Evolutionary conservation across 2,329 filamentous ascomycete genomes (phyloP).

Genomic region (Xylaria sp.): DNA sequence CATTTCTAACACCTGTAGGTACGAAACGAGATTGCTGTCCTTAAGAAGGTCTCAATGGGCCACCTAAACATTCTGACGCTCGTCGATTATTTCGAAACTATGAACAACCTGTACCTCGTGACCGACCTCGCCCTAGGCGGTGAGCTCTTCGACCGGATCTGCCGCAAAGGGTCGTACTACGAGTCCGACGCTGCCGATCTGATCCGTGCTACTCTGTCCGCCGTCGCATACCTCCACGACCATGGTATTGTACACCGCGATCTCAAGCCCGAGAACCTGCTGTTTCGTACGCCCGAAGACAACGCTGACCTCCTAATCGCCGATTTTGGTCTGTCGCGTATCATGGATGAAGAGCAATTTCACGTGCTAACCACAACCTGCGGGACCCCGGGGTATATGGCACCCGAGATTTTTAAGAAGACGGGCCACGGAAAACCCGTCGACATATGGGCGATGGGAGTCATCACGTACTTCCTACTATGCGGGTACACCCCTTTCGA

Average conservation of each 20-base stretch:
- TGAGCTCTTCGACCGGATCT: constrained; percentile 98
- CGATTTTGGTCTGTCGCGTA: constrained; percentile 93
- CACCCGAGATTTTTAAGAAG: constrained; percentile 99
- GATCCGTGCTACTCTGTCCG: constrained; percentile 92
- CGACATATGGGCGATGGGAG: constrained; percentile 97
- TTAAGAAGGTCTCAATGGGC: constrained; percentile 98
- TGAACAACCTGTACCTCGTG: constrained; percentile 99
- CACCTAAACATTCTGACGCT: constrained; percentile 98
- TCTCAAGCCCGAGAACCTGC: constrained; percentile 94
- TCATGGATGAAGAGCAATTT: constrained; percentile 99
- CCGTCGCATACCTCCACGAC: constrained; percentile 98
- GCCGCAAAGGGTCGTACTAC: constrained; percentile 97
- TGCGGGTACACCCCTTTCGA: constrained; percentile 99
- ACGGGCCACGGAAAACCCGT: constrained; percentile 97
- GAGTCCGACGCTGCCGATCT: constrained; percentile 96
- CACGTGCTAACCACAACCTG: constrained; percentile 98
- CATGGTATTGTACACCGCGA: constrained; percentile 99
- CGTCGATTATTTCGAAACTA: constrained; percentile 99
- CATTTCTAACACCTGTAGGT: constrained; percentile 64
- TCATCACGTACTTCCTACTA: constrained; percentile 98
- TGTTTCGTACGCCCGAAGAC: constrained; percentile 97
- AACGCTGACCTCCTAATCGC: constrained; percentile 97
- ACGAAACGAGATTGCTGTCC: constrained; percentile 95
- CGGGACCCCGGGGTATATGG: constrained; percentile 98
- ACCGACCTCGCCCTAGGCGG: constrained; percentile 96